Base-by-base conservation (phyloP, 495 filamentous ascomycete genomes). In the Hyphodiscus hymeniophilus region DNA sequence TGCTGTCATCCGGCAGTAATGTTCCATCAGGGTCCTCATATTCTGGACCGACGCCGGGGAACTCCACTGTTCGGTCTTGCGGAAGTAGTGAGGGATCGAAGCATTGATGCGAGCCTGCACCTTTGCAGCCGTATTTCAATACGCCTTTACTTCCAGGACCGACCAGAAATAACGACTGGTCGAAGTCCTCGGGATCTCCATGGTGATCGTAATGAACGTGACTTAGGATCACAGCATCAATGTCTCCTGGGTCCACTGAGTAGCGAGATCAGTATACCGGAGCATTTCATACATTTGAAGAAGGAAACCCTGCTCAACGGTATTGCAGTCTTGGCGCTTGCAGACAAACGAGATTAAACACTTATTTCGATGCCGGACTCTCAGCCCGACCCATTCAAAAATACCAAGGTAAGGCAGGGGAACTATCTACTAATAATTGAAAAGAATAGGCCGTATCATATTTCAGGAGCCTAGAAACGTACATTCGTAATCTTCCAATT, bases 201-300 rank as follows among this genome's bases (percentile, higher is more conserved):
- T 69, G 54, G 46, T 78, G 74, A 45, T 78, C 73, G 61, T 66
- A 76, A 53, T 76, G 74, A 0, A 75, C 66, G 40, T 77, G 73
- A 52, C 62, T 67, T 0, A 75, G 51, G 31, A 76, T 61, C 1
- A 75, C 66, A 7, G 63, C 45, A 49, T 74, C 63, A 36, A 76
- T 60, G 20, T 67, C 64, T 28, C 26, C 26, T n/a, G 38, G 47
- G 0, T 50, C 34, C 2, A 33, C 20, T 21, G n/a, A 28, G 26
- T 28, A 4, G 26, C 5, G 10, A 10, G 10, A 10, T 28, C 26
- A 28, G 26, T n/a, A n/a, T n/a, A n/a, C n/a, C n/a, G n/a, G n/a
- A n/a, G n/a, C n/a, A n/a, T n/a, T n/a, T n/a, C n/a, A n/a, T n/a
- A n/a, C n/a, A n/a, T n/a, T n/a, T n/a, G n/a, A n/a, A n/a, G n/a